Evolutionary conservation across 441 rosid genomes (phyloP).

Genomic region (Adansonia rubrostipa): DNA sequence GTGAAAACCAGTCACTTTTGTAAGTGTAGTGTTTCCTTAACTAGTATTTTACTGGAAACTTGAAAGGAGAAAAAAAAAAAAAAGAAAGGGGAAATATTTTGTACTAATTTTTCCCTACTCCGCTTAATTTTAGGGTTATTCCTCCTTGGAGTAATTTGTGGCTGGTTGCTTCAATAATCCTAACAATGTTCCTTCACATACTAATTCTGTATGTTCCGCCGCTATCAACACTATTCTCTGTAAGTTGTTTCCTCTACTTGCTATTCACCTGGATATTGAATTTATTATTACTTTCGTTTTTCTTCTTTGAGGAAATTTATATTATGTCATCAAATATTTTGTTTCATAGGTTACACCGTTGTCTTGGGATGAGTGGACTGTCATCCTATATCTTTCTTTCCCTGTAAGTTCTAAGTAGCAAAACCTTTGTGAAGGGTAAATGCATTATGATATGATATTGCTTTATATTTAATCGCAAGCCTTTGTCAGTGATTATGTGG

Average conservation of each 20-base stretch:
- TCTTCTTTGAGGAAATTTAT: conserved; percentile 15
- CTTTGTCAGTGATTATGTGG: not conserved
- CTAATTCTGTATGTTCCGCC: conserved; percentile 85
- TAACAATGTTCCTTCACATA: conserved; percentile 91
- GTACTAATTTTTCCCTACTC: conserved; percentile 2
- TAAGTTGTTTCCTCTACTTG: conserved; percentile 49
- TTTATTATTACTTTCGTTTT: not conserved
- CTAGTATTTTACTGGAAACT: not conserved
- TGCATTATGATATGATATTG: not conserved
- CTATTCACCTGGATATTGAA: conserved; percentile 25
- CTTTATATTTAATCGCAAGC: not conserved
- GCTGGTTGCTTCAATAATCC: conserved; percentile 90
- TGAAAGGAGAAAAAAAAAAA: not conserved
- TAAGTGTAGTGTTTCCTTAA: conserved; percentile 47
- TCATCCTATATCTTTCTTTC: conserved; percentile 88
- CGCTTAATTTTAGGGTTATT: conserved; percentile 65
- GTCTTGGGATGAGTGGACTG: conserved; percentile 94
- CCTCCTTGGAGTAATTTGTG: conserved; percentile 99
- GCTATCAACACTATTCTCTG: conserved; percentile 91
- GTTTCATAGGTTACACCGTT: conserved; percentile 82
- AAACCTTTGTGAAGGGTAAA: not conserved
- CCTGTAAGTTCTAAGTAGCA: conserved; percentile 63
- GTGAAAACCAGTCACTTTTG: conserved; percentile 97
- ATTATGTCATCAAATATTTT: conserved; percentile 32
- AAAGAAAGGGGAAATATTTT: not conserved